Conservation (phyloP, 306 rosid species). For the Inga laurina region DNA sequence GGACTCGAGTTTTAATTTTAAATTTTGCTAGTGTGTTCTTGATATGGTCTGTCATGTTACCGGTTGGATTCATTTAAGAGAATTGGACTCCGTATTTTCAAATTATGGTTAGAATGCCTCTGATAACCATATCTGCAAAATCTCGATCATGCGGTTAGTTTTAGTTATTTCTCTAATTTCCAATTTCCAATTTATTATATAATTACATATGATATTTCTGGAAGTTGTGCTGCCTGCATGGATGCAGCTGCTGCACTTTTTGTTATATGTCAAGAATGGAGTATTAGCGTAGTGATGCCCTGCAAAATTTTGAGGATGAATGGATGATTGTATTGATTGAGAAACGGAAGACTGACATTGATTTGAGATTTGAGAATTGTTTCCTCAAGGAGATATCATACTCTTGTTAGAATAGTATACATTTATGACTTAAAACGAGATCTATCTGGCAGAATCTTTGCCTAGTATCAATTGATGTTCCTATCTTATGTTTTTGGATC, state of each 20-base stretch:
- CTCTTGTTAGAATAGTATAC: background rate
- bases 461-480: background rate
- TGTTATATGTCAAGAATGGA: conserved; percentile 6
- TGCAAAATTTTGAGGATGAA: background rate
- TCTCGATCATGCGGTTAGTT: conserved; percentile 9
- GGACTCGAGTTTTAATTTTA: background rate
- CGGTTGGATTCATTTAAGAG: background rate
- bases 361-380: background rate
- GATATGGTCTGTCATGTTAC: background rate
- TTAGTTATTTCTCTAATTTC: conserved; percentile 4
- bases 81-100: conserved; percentile 6
- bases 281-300: background rate
- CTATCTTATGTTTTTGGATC: background rate
- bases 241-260: background rate
- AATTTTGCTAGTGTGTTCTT: background rate
- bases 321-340: background rate
- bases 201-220: conserved; percentile 4
- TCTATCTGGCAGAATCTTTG: background rate
- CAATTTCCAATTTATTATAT: background rate
- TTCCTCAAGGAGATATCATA: background rate
- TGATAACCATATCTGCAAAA: background rate
- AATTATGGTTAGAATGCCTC: background rate
- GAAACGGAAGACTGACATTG: background rate
- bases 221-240: background rate
- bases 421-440: background rate